Conservation (phyloP, 2,329 filamentous ascomycete genomes). For the Fusarium secorum region DNA sequence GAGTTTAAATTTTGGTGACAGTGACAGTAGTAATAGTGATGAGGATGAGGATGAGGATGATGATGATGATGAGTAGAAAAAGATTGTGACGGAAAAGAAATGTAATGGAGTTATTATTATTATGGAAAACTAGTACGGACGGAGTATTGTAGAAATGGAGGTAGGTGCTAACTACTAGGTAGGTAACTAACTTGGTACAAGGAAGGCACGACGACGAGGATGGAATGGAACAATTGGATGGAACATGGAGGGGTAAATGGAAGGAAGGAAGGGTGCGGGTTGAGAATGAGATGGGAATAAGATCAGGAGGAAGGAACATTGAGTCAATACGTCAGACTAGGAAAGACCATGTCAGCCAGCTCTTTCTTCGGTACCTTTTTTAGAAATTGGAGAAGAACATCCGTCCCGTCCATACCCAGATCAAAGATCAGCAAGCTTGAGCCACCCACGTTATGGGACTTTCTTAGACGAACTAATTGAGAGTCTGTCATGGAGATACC, state of each 20-base stretch:
- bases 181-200: constrained; percentile 4
- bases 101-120: constrained; percentile 16
- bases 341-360: neutral
- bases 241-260: constrained; percentile 24
- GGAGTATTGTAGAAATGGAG: constrained; percentile 9
- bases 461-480: neutral
- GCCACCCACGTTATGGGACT: neutral
- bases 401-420: neutral
- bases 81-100: constrained; percentile 15
- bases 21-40: neutral
- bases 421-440: neutral
- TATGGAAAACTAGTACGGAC: constrained; percentile 7
- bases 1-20: neutral
- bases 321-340: neutral
- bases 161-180: constrained; percentile 26
- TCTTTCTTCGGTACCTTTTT: neutral
- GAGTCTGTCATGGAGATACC: neutral
- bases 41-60: neutral
- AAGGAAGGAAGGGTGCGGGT: constrained; percentile 6
- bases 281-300: neutral
- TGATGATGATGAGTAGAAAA: constrained; percentile 18
- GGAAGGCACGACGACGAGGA: neutral
- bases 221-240: neutral
- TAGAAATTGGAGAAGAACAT: constrained; percentile 1
- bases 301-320: neutral